Base-by-base conservation (phyloP, 2,329 filamentous ascomycete species). In the Neocucurbitaria cava region DNA sequence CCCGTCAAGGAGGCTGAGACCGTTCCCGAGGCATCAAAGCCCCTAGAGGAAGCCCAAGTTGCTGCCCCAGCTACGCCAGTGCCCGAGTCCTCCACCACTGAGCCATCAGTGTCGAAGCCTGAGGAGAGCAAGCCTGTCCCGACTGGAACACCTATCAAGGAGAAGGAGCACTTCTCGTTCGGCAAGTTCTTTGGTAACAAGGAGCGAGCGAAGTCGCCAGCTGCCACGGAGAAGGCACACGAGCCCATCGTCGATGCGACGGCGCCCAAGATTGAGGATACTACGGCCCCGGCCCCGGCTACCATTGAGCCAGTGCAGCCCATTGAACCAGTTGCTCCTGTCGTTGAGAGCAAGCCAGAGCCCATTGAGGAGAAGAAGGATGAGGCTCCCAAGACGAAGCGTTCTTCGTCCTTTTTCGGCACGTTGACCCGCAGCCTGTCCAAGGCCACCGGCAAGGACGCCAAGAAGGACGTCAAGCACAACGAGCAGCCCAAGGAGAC, bases 321-420 rank as follows among this genome's bases (percentile, higher is more conserved):
- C 23, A 64, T 61, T 28, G 58, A 68, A 55, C 58, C 71, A 36
- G 68, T 50, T 41, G 68, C 66, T 20, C 60, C 64, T 20, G 58
- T 58, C 48, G 74, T 76, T 10, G 81, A 82, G 66, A 58, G 76
- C 64, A 76, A 71, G 60, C 74, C 76, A 33, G 81, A 83, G 57
- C 74, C 62, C n/a, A 59, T 81, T 48, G 76, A 60, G 45, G 65
- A 68, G 59, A 57, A 67, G 52, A 61, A 66, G 52, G 62, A 66
- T 49, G 61, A 64, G 63, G 76, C 82, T 59, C 76, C 77, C 42
- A 72, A 82, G 65, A 91, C 90, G 79, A 96, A 96, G 90, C 90
- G 92, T 77, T 86, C 88, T 80, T 94, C 90, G 64, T 88, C 90
- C 64, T 88, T 93, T 71, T 96, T 96, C 78, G 86, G 86, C 67